Base-by-base conservation (phyloP, 176 grass and related monocot genomes). In the Puya raimondii region DNA sequence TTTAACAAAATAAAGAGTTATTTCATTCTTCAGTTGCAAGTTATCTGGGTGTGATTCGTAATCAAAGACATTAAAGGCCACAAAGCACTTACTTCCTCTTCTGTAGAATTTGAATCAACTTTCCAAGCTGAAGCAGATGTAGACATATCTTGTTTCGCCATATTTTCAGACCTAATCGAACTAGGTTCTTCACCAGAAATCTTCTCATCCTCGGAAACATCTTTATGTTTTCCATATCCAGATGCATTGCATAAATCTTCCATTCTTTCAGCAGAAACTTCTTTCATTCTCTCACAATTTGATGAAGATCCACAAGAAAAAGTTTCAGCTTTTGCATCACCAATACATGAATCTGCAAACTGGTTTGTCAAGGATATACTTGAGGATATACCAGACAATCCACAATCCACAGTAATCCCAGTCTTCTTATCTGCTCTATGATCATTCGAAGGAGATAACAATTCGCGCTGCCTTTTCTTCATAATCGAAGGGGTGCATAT, bases 401-500 rank as follows among this genome's bases (percentile, higher is more conserved):
- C 6, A 42, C 33, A 42, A 42, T 42, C 33, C 33, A 42, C 33
- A 42, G 33, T 42, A 42, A 42, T 42, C 33, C 69, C 72, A 65
- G 65, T 67, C 54, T 83, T 90, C 54, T 82, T 86, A 64, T 90
- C 82, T 0, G 52, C 71, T 42, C 33, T 42, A 42, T 42, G 33
- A 42, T 42, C 33, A 42, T 42, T 42, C 75, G 80, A 74, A 51
- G 94, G 94, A 72, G 94, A 99, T 21, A 81, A 77, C 20, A 90
- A 63, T 79, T 84, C 82, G 68, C 84, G 83, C 16, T 80, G 78
- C 26, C 94, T 76, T 87, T 99, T 99, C 77, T 99, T 99, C 75
- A 93, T 79, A 81, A 92, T 92, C 49, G 94, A 93, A 11, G 89
- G 84, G 23, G 89, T 87, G 74, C 75, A 77, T 73, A 67, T 29